Evolutionary conservation across 768 basidiomycete genomes (phyloP).

Genomic region (Phylloporus sp.): DNA sequence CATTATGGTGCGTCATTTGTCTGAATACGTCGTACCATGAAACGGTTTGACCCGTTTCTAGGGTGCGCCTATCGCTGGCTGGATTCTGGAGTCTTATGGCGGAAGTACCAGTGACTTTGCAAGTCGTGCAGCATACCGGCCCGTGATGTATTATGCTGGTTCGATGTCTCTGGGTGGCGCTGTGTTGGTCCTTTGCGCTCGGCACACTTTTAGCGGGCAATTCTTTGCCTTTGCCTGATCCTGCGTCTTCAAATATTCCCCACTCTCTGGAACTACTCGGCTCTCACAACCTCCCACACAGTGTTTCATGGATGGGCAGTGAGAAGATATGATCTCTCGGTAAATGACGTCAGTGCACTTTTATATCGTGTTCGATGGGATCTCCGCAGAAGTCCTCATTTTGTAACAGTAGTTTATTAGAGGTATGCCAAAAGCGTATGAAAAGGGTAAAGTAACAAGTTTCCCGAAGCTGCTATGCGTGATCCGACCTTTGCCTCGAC

Average conservation of each 20-base stretch:
- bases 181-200: slow-evolving; percentile 15
- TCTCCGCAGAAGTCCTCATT: neutral
- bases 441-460: neutral
- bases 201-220: slow-evolving; percentile 3
- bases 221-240: slow-evolving; percentile 15
- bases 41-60: neutral
- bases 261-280: neutral
- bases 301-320: neutral
- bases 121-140: slow-evolving; percentile 23
- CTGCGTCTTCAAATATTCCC: neutral
- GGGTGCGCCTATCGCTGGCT: slow-evolving; percentile 31
- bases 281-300: neutral
- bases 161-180: slow-evolving; percentile 25
- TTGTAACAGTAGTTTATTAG: neutral
- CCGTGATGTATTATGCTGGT: slow-evolving; percentile 30
- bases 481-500: slow-evolving; percentile 26
- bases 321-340: neutral
- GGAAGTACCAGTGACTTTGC: slow-evolving; percentile 9
- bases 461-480: slow-evolving; percentile 11
- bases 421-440: neutral
- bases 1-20: slow-evolving; percentile 14
- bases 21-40: neutral
- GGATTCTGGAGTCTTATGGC: slow-evolving; percentile 26
- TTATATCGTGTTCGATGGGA: neutral
- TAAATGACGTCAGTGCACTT: neutral